Evolutionary conservation across 345 rosid species (phyloP).

Genomic region (Euphorbia pulcherrima): DNA sequence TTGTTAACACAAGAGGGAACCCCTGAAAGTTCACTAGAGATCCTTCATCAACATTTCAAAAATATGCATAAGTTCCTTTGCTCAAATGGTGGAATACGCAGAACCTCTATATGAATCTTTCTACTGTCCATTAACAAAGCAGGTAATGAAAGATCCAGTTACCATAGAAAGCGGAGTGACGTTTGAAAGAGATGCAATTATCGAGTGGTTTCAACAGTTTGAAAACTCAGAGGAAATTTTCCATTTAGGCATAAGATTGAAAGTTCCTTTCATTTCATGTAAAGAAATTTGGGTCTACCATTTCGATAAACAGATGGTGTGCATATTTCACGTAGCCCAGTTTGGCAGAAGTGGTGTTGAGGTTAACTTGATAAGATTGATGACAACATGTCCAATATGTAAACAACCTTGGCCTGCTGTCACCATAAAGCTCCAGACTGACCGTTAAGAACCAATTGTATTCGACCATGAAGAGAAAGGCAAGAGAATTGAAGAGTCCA

Average conservation of each 20-base stretch:
- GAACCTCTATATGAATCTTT: conserved; percentile 77
- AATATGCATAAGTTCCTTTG: conserved; percentile 52
- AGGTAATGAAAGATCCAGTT: conserved; percentile 86
- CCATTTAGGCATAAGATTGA: conserved; percentile 66
- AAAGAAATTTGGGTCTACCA: no score
- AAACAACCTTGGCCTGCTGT: conserved; percentile 34
- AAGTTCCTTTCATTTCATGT: no score
- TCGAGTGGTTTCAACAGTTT: conserved; percentile 53
- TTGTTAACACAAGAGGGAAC: conserved; percentile 40
- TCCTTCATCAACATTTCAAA: conserved; percentile 46
- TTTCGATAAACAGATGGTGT: no score
- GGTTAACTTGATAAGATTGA: no score
- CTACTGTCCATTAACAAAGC: conserved; percentile 77
- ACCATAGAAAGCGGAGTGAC: conserved; percentile 72
- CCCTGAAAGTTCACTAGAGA: conserved; percentile 39
- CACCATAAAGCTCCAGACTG: conserved; percentile 43
- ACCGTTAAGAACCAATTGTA: no score
- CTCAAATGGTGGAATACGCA: conserved; percentile 42
- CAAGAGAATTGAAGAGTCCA: no score
- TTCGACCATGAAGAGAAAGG: no score
- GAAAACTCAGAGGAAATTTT: conserved; percentile 36
- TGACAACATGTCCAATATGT: conserved; percentile 37
- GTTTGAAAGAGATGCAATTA: conserved; percentile 62
- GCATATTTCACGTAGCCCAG: no score
- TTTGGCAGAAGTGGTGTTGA: no score